These are phyloP conservation scores for Annulohypoxylon nitens DNA, from an alignment of 495 filamentous ascomycete species.

Conservation along the genomic window DNA sequence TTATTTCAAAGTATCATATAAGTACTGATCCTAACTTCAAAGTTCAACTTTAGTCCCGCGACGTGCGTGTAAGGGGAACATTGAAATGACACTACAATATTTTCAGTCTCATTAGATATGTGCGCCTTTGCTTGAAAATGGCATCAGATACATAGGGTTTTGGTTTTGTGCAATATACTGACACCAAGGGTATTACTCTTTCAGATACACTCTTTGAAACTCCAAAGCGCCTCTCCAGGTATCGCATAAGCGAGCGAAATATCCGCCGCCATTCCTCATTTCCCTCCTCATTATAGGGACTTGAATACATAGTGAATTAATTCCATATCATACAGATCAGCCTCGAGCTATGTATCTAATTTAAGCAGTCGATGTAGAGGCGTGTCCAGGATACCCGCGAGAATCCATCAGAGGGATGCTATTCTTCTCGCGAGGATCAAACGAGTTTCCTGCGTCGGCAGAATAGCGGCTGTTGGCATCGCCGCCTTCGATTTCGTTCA, in stretches of 20 bases:
- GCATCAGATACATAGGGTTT: slow-evolving; percentile 14
- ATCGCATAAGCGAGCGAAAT: slow-evolving; percentile 26
- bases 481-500: slow-evolving; percentile 69
- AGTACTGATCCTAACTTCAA: background rate
- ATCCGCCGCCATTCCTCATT: slow-evolving; percentile 17
- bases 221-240: slow-evolving; percentile 32
- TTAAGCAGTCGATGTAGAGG: slow-evolving; percentile 32
- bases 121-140: slow-evolving; percentile 9
- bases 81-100: background rate
- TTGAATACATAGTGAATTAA: slow-evolving; percentile 20
- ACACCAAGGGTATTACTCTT: slow-evolving; percentile 31
- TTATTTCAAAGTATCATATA: background rate
- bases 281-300: background rate
- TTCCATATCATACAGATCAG: slow-evolving; percentile 29
- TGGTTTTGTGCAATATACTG: slow-evolving; percentile 17
- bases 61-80: background rate
- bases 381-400: slow-evolving; percentile 42
- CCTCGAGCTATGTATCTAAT: background rate
- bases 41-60: background rate
- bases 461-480: slow-evolving; percentile 58
- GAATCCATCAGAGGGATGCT: slow-evolving; percentile 54
- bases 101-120: slow-evolving; percentile 18
- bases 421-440: slow-evolving; percentile 54
- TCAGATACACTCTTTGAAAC: slow-evolving; percentile 25
- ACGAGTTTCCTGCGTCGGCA: slow-evolving; percentile 41